Evolutionary conservation across 139 green algal species (phyloP).

Genomic region (Pseudopediastrum boryanum): DNA sequence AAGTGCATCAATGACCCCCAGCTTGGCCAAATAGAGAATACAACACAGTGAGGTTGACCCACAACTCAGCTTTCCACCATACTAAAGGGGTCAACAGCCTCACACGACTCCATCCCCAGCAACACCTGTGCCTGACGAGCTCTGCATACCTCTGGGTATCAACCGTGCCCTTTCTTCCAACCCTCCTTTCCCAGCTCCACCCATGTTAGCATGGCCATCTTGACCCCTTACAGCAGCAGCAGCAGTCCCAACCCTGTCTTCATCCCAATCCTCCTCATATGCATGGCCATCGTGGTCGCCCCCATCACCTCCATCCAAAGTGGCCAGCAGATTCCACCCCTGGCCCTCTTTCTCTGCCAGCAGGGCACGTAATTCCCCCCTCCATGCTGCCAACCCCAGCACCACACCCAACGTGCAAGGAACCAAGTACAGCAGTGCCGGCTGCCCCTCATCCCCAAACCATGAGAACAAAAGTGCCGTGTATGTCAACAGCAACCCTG

Average conservation of each 20-base stretch:
- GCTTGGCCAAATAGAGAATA: too few species aligned
- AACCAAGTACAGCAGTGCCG: constrained; percentile 89
- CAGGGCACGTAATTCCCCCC: constrained; percentile 57
- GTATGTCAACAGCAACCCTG: constrained; percentile 88
- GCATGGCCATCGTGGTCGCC: background rate
- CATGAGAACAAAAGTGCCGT: constrained; percentile 65
- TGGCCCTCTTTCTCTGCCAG: background rate
- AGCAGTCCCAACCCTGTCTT: background rate
- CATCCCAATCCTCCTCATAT: background rate
- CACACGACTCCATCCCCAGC: too few species aligned
- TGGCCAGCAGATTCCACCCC: background rate
- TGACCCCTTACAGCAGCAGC: background rate
- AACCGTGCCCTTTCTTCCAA: too few species aligned
- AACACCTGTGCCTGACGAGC: too few species aligned
- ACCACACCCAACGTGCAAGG: constrained; percentile 82
- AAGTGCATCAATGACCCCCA: too few species aligned
- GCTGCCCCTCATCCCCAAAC: constrained; percentile 56
- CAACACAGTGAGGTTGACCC: too few species aligned
- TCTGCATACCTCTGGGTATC: too few species aligned
- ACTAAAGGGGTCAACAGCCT: too few species aligned
- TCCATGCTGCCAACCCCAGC: constrained; percentile 39
- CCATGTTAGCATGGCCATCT: too few species aligned
- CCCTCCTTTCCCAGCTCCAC: too few species aligned
- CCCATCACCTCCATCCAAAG: background rate
- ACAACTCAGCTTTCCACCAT: too few species aligned